Evolutionary conservation across 2,329 filamentous ascomycete species (phyloP).

Genomic region (Epichloe hybrida): DNA sequence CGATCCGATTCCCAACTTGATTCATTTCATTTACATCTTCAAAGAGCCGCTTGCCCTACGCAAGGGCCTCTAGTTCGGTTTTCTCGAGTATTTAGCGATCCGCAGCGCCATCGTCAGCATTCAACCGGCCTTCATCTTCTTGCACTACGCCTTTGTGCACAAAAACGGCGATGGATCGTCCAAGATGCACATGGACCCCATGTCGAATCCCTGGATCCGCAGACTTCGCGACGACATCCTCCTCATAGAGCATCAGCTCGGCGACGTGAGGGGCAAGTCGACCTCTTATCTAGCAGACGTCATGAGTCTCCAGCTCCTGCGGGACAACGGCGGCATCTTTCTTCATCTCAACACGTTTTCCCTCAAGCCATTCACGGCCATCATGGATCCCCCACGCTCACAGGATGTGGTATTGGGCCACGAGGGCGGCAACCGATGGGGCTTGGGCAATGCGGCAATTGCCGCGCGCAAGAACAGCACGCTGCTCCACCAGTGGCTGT

Average conservation of each 20-base stretch:
- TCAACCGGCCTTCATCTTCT: not conserved
- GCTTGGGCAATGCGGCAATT: conserved; percentile 8
- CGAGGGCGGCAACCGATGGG: conserved; percentile 7
- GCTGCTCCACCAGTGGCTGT: conserved; percentile 7
- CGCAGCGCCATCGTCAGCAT: conserved; percentile 8
- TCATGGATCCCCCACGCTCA: conserved; percentile 3
- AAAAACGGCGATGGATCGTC: not conserved
- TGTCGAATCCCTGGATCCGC: conserved; percentile 7
- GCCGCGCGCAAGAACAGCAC: conserved; percentile 8
- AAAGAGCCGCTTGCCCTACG: conserved; percentile 1
- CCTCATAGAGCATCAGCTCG: conserved; percentile 3
- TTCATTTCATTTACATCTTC: conserved; percentile 9
- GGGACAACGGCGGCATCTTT: conserved; percentile 7
- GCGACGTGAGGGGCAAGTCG: not conserved
- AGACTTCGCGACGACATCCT: conserved; percentile 4
- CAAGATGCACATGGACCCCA: not conserved
- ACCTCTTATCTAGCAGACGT: conserved; percentile 4
- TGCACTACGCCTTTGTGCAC: conserved; percentile 5
- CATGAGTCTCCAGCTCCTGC: conserved; percentile 6
- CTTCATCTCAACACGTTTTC: conserved; percentile 8
- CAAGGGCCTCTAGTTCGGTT: conserved; percentile 6
- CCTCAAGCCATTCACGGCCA: conserved; percentile 5
- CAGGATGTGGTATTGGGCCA: conserved; percentile 6
- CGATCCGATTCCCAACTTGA: conserved; percentile 7
- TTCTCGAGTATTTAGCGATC: conserved; percentile 7